Base-by-base conservation (phyloP, 345 rosid species). In the Nephelium lappaceum region DNA sequence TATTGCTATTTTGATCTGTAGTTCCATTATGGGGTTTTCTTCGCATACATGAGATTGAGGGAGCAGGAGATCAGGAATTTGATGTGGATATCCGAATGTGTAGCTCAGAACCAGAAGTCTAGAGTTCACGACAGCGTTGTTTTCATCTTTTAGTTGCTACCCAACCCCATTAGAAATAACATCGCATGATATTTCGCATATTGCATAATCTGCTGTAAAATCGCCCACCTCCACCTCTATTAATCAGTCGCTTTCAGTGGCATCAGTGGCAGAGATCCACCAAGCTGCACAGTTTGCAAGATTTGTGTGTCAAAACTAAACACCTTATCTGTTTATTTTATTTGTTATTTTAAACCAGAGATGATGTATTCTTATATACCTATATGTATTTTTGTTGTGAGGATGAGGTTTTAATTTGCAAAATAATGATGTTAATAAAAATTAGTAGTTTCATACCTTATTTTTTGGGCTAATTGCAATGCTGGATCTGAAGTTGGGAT, bases 11-110 rank as follows among this genome's bases (percentile, higher is more conserved):
- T 41, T 27, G 24, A 49, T 14, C 7, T 88, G 90, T 92, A 94
- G 99, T 96, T 96, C 81, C 99, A 96, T 85, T 96, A 91, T 15
- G 98, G 77, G 0, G 99, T 96, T 27, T 96, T 94, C 93, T 96
- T 96, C 4, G 93, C 98, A 23, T 96, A 96, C 86, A 91, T 96
- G 92, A 94, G 98, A 85, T 84, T 96, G 89, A 89, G 97, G 69
- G 98, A 96, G 93, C 99, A 96, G 83, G 99, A 96, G 94, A 93
- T 94, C 75, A 89, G 99, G 87, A 96, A 96, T 79, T 83, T 96
- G 83, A 96, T 93, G 99, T 96, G 99, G 99, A 91, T 96, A 78
- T 94, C 98, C 0, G 98, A 96, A 78, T 96, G 99, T 72, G 99
- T 96, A 74, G 99, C 99, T 3, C 99, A 94, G 89, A 94, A 94